Evolutionary conservation across 345 rosid species (phyloP).

Genomic region (Clarkia xantiana): DNA sequence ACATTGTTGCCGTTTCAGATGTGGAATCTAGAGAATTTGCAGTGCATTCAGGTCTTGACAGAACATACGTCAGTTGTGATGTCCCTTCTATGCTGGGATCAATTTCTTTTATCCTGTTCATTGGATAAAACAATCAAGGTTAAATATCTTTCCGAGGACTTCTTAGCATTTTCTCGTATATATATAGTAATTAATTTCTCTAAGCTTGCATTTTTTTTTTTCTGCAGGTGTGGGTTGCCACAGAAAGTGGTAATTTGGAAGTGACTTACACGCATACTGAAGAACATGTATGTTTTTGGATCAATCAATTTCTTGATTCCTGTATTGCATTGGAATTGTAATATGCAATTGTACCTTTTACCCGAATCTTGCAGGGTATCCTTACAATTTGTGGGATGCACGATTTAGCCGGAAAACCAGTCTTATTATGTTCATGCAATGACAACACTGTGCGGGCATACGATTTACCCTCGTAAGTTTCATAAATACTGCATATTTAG

Average conservation of each 20-base stretch:
- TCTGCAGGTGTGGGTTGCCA: conserved; percentile 78
- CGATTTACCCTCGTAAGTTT: conserved; percentile 90
- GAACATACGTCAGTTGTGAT: conserved; percentile 78
- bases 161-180: conserved; percentile 1
- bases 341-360: background rate
- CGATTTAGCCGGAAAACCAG: conserved; percentile 70
- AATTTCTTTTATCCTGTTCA: conserved; percentile 90
- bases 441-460: conserved; percentile 55
- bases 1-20: conserved; percentile 26
- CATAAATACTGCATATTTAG: background rate
- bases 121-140: conserved; percentile 89
- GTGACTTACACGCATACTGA: conserved; percentile 80
- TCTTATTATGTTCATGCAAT: conserved; percentile 62
- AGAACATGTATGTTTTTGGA: conserved; percentile 49
- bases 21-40: conserved; percentile 86
- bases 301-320: background rate
- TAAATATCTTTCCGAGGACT: conserved; percentile 1
- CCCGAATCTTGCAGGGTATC: conserved; percentile 42
- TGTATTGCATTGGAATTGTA: background rate
- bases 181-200: conserved; percentile 2
- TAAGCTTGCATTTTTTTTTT: conserved; percentile 2
- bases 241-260: conserved; percentile 86
- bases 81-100: conserved; percentile 99
- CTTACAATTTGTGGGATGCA: conserved; percentile 67
- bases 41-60: conserved; percentile 68